phyloP scores from a whole-genome alignment of 305 asterid genomes.

The Ilex paraguariensis region DNA sequence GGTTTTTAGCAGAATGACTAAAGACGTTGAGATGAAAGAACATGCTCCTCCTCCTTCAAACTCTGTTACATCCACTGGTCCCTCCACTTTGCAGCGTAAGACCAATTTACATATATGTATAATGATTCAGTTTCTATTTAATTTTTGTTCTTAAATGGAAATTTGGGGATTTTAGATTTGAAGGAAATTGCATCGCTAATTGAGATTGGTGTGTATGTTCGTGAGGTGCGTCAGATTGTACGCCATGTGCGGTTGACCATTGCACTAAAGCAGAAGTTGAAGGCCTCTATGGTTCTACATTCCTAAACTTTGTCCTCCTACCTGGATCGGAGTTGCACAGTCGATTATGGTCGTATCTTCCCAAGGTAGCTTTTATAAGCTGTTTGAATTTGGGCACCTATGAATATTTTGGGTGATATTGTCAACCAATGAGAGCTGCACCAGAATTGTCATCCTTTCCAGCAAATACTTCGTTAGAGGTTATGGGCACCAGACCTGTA shows the following conservation, averaged over 20 bases:
- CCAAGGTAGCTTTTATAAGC: slow-evolving; percentile 8
- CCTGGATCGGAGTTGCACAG: slow-evolving; percentile 15
- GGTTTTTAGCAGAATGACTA: slow-evolving; percentile 7
- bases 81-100: slow-evolving; percentile 13
- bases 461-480: slow-evolving; percentile 5
- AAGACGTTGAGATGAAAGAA: slow-evolving; percentile 19
- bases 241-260: slow-evolving; percentile 20
- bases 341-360: slow-evolving; percentile 14
- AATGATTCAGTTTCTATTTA: too few species aligned
- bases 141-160: not conserved
- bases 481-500: slow-evolving; percentile 8
- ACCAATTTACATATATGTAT: not conserved
- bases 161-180: slow-evolving; percentile 15
- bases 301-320: slow-evolving; percentile 2
- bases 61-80: slow-evolving; percentile 9
- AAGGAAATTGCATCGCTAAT: slow-evolving; percentile 22
- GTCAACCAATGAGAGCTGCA: not conserved
- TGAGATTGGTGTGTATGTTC: slow-evolving; percentile 24
- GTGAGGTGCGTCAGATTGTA: slow-evolving; percentile 20
- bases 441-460: slow-evolving; percentile 8
- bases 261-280: slow-evolving; percentile 12
- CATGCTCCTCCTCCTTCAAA: slow-evolving; percentile 7
- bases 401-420: too few species aligned
- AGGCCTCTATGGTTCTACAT: slow-evolving; percentile 11
- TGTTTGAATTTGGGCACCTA: not conserved